Evolutionary conservation across 108 stramenopile genomes (phyloP).

Genomic region (Bacterosira constricta): DNA sequence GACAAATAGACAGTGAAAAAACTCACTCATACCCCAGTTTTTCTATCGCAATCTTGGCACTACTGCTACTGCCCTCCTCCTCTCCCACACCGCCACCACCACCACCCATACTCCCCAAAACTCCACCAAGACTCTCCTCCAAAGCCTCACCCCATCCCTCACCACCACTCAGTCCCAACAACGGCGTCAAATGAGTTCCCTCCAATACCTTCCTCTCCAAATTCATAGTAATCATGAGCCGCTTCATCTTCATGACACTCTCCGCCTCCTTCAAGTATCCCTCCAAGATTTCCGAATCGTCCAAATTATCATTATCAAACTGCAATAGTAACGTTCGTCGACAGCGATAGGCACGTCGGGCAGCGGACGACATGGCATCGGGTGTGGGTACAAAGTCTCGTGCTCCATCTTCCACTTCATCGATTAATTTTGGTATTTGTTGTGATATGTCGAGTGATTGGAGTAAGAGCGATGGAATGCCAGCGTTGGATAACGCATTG

Average conservation of each 20-base stretch:
- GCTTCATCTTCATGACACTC: constrained; percentile 85
- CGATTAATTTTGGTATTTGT: constrained; percentile 91
- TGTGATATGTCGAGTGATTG: constrained; percentile 79
- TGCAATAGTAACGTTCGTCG: constrained; percentile 84
- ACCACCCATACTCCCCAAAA: constrained; percentile 33
- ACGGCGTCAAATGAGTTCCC: constrained; percentile 78
- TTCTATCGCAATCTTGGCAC: constrained; percentile 12
- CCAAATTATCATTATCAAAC: constrained; percentile 86
- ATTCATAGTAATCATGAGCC: constrained; percentile 92
- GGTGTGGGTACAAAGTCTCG: constrained; percentile 91
- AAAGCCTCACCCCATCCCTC: constrained; percentile 58
- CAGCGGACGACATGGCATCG: constrained; percentile 62
- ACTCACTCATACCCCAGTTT: constrained; percentile 34
- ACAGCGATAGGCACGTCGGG: constrained; percentile 86
- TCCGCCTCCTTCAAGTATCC: constrained; percentile 82
- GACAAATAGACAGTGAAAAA: background rate
- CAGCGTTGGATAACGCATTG: constrained; percentile 52
- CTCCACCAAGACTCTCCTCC: constrained; percentile 70
- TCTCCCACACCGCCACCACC: background rate
- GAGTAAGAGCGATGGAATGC: constrained; percentile 64
- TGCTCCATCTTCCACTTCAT: constrained; percentile 80
- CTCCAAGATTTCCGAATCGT: constrained; percentile 88
- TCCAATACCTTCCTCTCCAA: constrained; percentile 62
- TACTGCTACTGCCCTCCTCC: background rate
- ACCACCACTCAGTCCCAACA: constrained; percentile 52